Conservation (phyloP, 306 rosid species). For the Quercus glauca region DNA sequence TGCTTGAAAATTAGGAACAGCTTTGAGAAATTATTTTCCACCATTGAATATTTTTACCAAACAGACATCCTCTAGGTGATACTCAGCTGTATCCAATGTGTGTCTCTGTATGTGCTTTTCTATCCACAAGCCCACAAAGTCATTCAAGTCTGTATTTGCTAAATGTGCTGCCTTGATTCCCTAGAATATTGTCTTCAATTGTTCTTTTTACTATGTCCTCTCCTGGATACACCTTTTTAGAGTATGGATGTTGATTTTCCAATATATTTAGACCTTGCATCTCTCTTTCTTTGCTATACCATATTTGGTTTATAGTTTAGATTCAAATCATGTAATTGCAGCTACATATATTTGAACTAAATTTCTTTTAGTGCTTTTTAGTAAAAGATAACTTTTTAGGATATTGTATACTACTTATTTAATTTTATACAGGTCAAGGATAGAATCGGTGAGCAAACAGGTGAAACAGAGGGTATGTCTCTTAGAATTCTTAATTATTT, state of each 20-base stretch:
- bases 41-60: background rate
- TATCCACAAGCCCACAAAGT: background rate
- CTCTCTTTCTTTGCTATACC: background rate
- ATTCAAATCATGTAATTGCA: background rate
- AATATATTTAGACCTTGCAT: background rate
- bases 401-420: constrained; percentile 4
- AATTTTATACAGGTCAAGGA: constrained; percentile 49
- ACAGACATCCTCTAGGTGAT: background rate
- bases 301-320: background rate
- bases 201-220: background rate
- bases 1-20: background rate
- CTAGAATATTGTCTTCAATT: background rate
- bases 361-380: background rate
- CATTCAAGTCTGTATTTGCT: background rate
- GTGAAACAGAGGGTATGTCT: constrained; percentile 6
- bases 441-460: constrained; percentile 25
- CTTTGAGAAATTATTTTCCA: background rate
- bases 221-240: background rate
- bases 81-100: background rate
- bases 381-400: background rate
- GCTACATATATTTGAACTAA: background rate
- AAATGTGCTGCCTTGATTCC: background rate
- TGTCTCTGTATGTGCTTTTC: constrained; percentile 19
- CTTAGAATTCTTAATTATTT: too few species aligned
- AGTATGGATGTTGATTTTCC: background rate